These are phyloP conservation scores for Pseudogymnoascus sp. DNA, from an alignment of 2,329 filamentous ascomycete species.

Conservation along the genomic window DNA sequence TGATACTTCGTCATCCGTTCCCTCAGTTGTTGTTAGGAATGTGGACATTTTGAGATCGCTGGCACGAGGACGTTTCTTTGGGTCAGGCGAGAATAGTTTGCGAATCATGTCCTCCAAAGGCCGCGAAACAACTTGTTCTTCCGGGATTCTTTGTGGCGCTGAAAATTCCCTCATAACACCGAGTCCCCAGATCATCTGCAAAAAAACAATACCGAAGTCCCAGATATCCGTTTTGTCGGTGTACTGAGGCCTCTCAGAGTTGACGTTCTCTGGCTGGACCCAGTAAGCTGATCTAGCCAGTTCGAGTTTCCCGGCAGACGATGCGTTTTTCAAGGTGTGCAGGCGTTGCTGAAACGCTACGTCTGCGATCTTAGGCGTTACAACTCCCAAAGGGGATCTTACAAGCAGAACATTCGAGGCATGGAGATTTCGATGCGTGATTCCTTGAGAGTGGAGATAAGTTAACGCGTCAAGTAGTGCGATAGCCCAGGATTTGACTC, in stretches of 20 bases:
- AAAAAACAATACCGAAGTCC: constrained; percentile 84
- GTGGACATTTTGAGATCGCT: constrained; percentile 37
- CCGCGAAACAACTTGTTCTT: constrained; percentile 61
- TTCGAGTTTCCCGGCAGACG: constrained; percentile 38
- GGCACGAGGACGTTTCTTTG: constrained; percentile 75
- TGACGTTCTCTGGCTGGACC: constrained; percentile 69
- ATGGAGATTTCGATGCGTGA: constrained; percentile 78
- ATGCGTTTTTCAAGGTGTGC: constrained; percentile 47
- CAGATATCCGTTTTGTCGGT: constrained; percentile 83
- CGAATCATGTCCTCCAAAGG: constrained; percentile 71
- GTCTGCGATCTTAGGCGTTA: constrained; percentile 67
- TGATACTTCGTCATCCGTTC: constrained; percentile 2
- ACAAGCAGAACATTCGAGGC: constrained; percentile 71
- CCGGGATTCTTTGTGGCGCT: constrained; percentile 67
- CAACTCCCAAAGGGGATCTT: constrained; percentile 57
- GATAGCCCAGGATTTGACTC: constrained; percentile 81
- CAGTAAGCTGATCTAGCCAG: constrained; percentile 68
- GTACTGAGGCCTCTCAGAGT: constrained; percentile 51
- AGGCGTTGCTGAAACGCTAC: constrained; percentile 61
- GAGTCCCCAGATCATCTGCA: constrained; percentile 90
- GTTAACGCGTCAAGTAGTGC: constrained; percentile 83
- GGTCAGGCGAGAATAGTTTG: constrained; percentile 76
- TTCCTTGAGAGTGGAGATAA: constrained; percentile 75
- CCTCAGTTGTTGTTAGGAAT: neutral
- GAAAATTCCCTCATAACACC: constrained; percentile 68